Evolutionary conservation across 257 asterid species (phyloP).

Genomic region (Nicotiana noctiflora): DNA sequence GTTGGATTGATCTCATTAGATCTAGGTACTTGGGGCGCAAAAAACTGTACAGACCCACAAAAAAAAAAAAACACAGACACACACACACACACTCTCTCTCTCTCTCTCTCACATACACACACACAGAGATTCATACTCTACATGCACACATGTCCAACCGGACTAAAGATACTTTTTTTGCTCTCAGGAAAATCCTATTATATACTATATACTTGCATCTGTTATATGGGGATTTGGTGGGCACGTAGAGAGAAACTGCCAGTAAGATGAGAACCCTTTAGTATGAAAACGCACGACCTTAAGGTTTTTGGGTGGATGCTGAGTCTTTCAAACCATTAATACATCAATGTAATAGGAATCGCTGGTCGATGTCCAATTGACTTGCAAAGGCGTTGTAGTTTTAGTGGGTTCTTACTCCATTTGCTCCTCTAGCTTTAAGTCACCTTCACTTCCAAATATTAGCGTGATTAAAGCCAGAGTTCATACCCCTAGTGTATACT

Average conservation of each 20-base stretch:
- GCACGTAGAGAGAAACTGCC: not conserved
- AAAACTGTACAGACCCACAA: not conserved
- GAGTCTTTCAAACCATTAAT: not conserved
- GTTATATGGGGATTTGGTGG: not conserved
- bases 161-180: not conserved
- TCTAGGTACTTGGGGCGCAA: not conserved
- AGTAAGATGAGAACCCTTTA: not conserved
- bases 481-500: not conserved
- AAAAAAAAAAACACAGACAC: too few species aligned
- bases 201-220: not conserved
- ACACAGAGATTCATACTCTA: not conserved
- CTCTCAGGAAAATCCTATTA: not conserved
- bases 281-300: not conserved
- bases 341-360: not conserved
- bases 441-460: not conserved
- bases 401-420: not conserved
- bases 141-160: not conserved
- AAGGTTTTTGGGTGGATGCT: not conserved
- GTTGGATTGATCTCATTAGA: not conserved
- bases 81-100: not conserved
- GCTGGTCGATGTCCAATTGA: not conserved
- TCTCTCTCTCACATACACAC: not conserved
- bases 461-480: not conserved
- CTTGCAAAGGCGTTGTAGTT: not conserved
- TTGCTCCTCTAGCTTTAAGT: not conserved